Percentiles rank a stretch among this genome's conserved stretches.
Evolutionary conservation across 768 basidiomycete genomes (phyloP).

Genomic region (Mycena kentingensis): DNA sequence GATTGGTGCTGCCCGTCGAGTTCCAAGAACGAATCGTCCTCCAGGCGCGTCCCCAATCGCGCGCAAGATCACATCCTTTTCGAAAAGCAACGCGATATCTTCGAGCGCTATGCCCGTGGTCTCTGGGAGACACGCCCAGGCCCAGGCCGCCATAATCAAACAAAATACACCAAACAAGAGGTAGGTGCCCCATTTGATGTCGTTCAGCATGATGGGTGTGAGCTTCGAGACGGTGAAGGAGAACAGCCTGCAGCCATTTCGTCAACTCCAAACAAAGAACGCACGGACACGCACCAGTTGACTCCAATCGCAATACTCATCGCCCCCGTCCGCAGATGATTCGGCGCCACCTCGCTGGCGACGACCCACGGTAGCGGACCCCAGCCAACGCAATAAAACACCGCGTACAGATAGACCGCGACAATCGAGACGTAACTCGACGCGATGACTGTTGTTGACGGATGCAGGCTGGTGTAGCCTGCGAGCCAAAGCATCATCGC

Average conservation of each 20-base stretch:
- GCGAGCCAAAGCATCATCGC: constrained; percentile 50
- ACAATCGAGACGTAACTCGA: constrained; percentile 47
- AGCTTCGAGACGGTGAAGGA: constrained; percentile 4
- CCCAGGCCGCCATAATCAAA: constrained; percentile 34
- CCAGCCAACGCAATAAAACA: constrained; percentile 48
- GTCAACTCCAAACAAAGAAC: neutral
- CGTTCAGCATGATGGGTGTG: constrained; percentile 23
- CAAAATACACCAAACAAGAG: constrained; percentile 34
- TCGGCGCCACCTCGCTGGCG: constrained; percentile 45
- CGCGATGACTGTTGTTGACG: constrained; percentile 29
- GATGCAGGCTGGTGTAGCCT: constrained; percentile 41
- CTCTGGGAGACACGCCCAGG: constrained; percentile 39
- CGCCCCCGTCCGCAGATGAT: constrained; percentile 42
- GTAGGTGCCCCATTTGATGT: constrained; percentile 31
- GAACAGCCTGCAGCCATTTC: neutral
- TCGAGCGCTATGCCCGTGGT: constrained; percentile 39
- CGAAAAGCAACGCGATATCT: constrained; percentile 39
- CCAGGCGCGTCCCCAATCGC: constrained; percentile 34
- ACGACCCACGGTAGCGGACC: constrained; percentile 44
- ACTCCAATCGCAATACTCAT: constrained; percentile 42
- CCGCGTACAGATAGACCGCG: constrained; percentile 49
- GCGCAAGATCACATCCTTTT: constrained; percentile 28
- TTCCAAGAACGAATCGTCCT: constrained; percentile 27
- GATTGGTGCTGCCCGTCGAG: neutral
- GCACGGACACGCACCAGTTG: constrained; percentile 33